Conservation (phyloP, 2,329 filamentous ascomycete genomes). For the Diaporthe ilicicola region DNA sequence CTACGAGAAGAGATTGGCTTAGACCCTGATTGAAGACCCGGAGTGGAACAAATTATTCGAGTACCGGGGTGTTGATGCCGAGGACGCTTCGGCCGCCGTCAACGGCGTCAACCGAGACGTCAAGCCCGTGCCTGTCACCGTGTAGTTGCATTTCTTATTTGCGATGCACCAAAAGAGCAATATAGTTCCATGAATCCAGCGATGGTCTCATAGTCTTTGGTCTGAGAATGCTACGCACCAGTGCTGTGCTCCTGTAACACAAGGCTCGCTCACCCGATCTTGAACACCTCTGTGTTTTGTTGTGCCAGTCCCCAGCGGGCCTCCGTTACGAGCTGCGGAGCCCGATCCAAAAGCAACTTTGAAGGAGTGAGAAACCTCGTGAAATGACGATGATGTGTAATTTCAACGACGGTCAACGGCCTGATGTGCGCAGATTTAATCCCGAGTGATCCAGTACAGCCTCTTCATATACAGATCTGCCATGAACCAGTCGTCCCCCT, state of each 20-base stretch:
- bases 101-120: background rate
- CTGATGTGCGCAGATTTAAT: background rate
- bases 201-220: background rate
- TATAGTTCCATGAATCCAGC: background rate
- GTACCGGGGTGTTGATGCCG: constrained; percentile 44
- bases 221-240: background rate
- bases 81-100: constrained; percentile 9
- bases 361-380: no score
- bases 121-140: background rate
- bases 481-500: constrained; percentile 31
- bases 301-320: background rate
- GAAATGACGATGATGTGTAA: no score
- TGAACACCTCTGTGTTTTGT: background rate
- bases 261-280: background rate
- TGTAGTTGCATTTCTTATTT: background rate
- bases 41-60: constrained; percentile 49
- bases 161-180: background rate
- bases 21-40: constrained; percentile 43
- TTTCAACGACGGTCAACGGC: background rate
- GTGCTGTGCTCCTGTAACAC: background rate
- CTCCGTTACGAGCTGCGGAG: no score
- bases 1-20: constrained; percentile 45
- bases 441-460: constrained; percentile 13
- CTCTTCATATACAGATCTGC: constrained; percentile 17
- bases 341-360: no score